Conservation (phyloP, 805 yeast species). For the Blastobotrys robertii region DNA sequence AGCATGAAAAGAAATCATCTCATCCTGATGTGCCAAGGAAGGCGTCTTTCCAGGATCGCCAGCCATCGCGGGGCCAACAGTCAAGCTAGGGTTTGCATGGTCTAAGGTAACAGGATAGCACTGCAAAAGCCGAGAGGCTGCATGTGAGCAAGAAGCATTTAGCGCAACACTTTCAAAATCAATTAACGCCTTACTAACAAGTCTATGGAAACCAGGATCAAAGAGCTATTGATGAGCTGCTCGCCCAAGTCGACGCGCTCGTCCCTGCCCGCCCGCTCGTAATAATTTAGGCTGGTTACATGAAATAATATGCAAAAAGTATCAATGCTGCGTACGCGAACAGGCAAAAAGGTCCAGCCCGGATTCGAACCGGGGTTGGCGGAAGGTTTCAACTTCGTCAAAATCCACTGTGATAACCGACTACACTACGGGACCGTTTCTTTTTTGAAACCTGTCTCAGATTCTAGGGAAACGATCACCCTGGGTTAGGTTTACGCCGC, state of each 20-base stretch:
- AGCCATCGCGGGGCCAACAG: no score
- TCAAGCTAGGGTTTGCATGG: no score
- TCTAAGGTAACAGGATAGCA: no score
- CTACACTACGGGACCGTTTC: constrained; percentile 2
- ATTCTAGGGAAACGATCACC: not conserved
- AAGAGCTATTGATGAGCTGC: not conserved
- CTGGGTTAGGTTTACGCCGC: not conserved
- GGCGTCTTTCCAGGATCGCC: no score
- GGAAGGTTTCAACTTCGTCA: constrained; percentile 13
- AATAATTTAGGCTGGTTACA: constrained; percentile 6
- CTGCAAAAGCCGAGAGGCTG: no score
- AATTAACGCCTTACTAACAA: no score
- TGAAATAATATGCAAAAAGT: not conserved
- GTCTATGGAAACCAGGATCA: not conserved
- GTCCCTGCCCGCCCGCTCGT: constrained; percentile 32
- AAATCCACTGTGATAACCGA: constrained; percentile 2
- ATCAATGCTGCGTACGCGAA: no score
- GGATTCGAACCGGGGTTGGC: constrained; percentile 31
- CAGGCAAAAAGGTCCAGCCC: constrained; percentile 24
- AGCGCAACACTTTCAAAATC: no score
- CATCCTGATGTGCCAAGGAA: no score
- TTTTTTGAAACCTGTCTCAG: not conserved
- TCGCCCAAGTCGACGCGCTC: constrained; percentile 24
- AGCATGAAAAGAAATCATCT: no score
- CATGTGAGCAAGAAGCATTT: no score